Conservation (phyloP, 2,329 filamentous ascomycete genomes). For the Alternaria sp. region DNA sequence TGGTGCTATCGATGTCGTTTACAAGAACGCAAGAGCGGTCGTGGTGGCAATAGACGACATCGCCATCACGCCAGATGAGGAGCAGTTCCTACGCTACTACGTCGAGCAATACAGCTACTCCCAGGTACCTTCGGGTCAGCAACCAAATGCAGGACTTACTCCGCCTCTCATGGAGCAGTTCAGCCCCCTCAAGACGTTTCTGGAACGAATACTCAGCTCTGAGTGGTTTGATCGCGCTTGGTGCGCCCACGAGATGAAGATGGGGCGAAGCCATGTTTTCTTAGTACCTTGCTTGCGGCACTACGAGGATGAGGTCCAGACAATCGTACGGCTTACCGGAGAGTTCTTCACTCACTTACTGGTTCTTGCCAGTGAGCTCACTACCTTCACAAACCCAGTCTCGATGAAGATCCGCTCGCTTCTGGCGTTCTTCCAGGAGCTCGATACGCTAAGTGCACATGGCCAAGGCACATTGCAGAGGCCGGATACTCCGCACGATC, state of each 20-base stretch:
- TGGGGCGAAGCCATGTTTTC: slow-evolving; percentile 51
- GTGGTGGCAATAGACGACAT: slow-evolving; percentile 53
- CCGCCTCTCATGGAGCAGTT: slow-evolving; percentile 43
- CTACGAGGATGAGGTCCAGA: slow-evolving; percentile 27
- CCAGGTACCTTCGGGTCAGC: slow-evolving; percentile 24
- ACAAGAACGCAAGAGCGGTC: slow-evolving; percentile 50
- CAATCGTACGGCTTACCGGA: slow-evolving; percentile 49
- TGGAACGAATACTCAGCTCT: slow-evolving; percentile 48
- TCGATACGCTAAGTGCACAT: slow-evolving; percentile 7
- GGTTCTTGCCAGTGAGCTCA: slow-evolving; percentile 39
- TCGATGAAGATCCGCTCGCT: slow-evolving; percentile 29
- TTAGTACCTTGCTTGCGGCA: slow-evolving; percentile 45
- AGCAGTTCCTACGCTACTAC: slow-evolving; percentile 47
- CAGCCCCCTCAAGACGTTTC: slow-evolving; percentile 31
- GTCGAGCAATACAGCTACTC: slow-evolving; percentile 45
- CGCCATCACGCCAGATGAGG: slow-evolving; percentile 42
- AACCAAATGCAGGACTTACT: slow-evolving; percentile 30
- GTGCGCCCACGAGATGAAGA: slow-evolving; percentile 54
- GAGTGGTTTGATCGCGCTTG: slow-evolving; percentile 54
- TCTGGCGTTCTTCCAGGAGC: slow-evolving; percentile 24
- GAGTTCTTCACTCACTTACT: slow-evolving; percentile 51
- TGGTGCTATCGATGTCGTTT: slow-evolving; percentile 52
- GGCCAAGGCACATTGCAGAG: slow-evolving; percentile 13
- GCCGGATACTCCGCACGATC: slow-evolving; percentile 22
- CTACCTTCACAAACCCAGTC: slow-evolving; percentile 11